phyloP scores from a whole-genome alignment of 1,284 basidiomycete genomes.

The Marasmius tenuissimus region DNA sequence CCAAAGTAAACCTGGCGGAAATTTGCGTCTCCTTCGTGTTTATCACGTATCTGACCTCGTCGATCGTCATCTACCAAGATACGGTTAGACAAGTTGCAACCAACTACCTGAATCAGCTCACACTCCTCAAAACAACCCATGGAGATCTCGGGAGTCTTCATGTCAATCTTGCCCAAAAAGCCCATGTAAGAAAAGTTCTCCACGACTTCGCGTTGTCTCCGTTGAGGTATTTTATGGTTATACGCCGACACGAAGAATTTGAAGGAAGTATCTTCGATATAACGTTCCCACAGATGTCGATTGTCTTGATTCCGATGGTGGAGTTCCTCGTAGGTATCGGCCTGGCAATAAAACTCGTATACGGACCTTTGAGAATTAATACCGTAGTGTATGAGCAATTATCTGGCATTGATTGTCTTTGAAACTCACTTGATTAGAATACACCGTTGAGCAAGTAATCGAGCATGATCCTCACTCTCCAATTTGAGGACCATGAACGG shows the following conservation, averaged over 20 bases:
- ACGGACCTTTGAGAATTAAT: conserved; percentile 54
- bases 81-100: not conserved
- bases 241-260: conserved; percentile 79
- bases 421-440: conserved; percentile 77
- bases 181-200: conserved; percentile 87
- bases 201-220: conserved; percentile 68
- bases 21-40: conserved; percentile 62
- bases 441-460: conserved; percentile 74
- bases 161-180: conserved; percentile 79
- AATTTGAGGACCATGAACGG: conserved; percentile 79
- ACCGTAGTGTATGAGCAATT: conserved; percentile 10
- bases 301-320: conserved; percentile 56
- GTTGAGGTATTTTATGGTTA: conserved; percentile 73
- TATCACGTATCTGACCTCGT: conserved; percentile 40
- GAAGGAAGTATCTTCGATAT: conserved; percentile 70
- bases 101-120: conserved; percentile 33
- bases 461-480: conserved; percentile 72
- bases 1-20: conserved; percentile 80
- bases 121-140: conserved; percentile 92
- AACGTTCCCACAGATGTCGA: conserved; percentile 57
- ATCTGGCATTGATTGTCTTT: conserved; percentile 5
- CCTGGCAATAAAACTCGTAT: conserved; percentile 76
- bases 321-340: conserved; percentile 67
- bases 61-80: conserved; percentile 46
- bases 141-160: conserved; percentile 80